A percentile compares a stretch with the other conserved stretches of the same genome.
Evolutionary conservation across 768 basidiomycete species (phyloP).

Genomic region (Lactarius deliciosus): DNA sequence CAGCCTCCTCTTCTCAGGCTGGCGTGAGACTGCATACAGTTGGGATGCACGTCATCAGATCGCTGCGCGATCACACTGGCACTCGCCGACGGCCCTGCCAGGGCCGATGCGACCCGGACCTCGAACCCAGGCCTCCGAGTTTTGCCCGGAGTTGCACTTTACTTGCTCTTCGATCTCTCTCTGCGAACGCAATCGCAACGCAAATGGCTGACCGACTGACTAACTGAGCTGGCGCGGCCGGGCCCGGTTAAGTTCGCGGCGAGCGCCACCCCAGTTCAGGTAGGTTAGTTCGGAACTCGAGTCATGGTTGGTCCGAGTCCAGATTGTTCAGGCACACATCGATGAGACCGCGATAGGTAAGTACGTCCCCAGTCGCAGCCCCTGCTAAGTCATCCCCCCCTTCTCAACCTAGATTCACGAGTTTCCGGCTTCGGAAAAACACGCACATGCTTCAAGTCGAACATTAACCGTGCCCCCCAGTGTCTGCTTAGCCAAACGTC

Average conservation of each 20-base stretch:
- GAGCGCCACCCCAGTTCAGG: neutral
- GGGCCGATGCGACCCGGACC: neutral
- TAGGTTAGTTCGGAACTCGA: neutral
- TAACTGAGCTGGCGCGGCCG: neutral
- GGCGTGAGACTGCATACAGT: neutral
- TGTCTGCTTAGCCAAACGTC: neutral
- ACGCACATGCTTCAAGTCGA: neutral
- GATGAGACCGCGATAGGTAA: neutral
- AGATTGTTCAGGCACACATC: neutral
- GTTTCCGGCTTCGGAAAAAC: neutral
- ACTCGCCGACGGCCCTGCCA: neutral
- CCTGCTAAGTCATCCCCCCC: neutral
- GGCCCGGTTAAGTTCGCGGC: neutral
- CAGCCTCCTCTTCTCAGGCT: neutral
- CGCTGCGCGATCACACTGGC: neutral
- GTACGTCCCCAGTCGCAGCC: neutral
- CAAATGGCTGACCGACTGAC: neutral
- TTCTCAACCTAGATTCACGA: constrained; percentile 1
- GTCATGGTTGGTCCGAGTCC: neutral
- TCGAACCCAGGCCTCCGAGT: neutral
- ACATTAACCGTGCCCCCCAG: neutral
- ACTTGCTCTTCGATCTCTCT: neutral
- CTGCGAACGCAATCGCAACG: neutral
- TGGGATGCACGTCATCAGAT: neutral
- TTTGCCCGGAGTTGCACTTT: neutral